Evolutionary conservation across 2,329 filamentous ascomycete species (phyloP), one percentile per base, ranked within the genome.

Genomic region (Pseudogymnoascus pannorum): DNA sequence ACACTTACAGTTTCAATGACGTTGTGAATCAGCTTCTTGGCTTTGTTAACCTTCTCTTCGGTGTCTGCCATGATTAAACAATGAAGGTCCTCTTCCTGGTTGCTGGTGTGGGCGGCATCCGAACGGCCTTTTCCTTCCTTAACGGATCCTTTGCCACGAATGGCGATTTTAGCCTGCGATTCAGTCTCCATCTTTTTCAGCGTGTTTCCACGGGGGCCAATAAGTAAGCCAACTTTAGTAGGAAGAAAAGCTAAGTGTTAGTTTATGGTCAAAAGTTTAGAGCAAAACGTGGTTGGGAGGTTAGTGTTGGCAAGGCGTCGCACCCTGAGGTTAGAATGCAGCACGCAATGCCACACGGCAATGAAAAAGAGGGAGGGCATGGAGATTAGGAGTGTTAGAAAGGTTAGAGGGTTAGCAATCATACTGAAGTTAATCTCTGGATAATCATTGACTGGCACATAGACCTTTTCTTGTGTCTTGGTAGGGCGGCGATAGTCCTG

Each of bases 371-470:
- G 71, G 71, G 70, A 78, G 75, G 79, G 77, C 79, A 64, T 72
- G 73, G 16, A 65, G 65, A 57, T 63, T 66, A 72, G 68, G 71
- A 73, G 72, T 73, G 77, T 89, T 87, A 89, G 86, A 84, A 82
- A 77, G 81, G 86, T 89, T 88, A 87, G 86, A 92, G 91, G 92
- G 91, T 96, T 96, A 96, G 92, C 88, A 92, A 94, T 93, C 93
- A 93, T 97, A 99, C 94, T 99, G 91, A 99, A 99, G 88, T 99
- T 99, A 87, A 99, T 97, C 79, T 99, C 94, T 83, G 94, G 94
- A 77, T 99, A 99, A 79, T 99, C 94, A 86, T 99, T 99, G 81
- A 99, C 94, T 76, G 94, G 94, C 77, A 99, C 94, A 76, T 99
- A 99, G 89, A 99, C 95, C 84, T 99, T 99, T 84, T 99, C 94